A percentile compares a stretch with the other conserved stretches of the same genome.
phyloP scores from a whole-genome alignment of 352 stramenopile species.

The Stramenopiles sp. region DNA sequence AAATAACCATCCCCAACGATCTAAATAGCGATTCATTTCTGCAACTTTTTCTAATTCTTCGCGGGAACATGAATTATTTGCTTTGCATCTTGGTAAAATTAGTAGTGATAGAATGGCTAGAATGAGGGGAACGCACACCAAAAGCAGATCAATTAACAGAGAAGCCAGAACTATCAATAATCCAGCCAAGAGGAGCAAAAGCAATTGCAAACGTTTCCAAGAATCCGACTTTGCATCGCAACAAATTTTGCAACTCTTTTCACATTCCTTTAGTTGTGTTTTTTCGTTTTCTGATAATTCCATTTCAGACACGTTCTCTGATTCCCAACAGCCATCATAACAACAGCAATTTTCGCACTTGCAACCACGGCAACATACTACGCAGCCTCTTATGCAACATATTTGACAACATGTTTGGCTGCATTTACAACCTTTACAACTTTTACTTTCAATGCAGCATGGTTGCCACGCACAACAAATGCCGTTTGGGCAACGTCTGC shows the following conservation, averaged over 20 bases:
- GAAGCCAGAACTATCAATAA: no score
- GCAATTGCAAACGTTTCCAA: no score
- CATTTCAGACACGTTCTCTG: no score
- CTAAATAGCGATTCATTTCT: neutral
- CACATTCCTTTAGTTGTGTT: no score
- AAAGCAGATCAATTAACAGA: neutral
- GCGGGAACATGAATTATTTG: neutral
- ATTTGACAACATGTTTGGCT: neutral
- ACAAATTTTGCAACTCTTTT: no score
- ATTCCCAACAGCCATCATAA: neutral
- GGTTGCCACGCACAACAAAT: neutral
- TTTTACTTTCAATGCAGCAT: neutral
- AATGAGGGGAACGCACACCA: neutral
- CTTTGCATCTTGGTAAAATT: neutral
- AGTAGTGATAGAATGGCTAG: neutral
- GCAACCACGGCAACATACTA: neutral
- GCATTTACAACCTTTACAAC: neutral
- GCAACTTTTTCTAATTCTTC: neutral
- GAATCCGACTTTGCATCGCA: no score
- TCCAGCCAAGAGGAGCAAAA: no score
- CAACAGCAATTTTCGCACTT: neutral
- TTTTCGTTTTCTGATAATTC: no score
- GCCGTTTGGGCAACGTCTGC: neutral
- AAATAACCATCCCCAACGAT: neutral
- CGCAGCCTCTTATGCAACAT: neutral